Percentiles rank a stretch among this genome's conserved stretches.
Conservation (phyloP, 768 basidiomycete genomes). For the Aureoboletus auriporus region DNA sequence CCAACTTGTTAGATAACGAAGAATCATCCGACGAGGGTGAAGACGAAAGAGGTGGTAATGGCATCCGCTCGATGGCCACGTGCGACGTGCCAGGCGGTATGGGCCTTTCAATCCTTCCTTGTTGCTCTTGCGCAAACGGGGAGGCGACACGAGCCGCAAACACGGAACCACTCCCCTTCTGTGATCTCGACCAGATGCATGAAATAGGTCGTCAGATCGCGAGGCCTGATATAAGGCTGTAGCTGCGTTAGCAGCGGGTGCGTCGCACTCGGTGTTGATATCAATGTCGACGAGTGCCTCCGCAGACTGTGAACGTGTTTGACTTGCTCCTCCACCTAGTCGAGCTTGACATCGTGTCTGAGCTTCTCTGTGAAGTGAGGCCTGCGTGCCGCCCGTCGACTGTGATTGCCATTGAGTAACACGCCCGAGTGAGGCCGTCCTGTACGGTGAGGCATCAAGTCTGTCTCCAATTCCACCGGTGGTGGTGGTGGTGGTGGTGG, state of each 20-base stretch:
- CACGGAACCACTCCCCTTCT: slow-evolving; percentile 75
- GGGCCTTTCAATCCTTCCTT: slow-evolving; percentile 17
- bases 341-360: slow-evolving; percentile 34
- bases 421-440: slow-evolving; percentile 27
- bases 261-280: not conserved
- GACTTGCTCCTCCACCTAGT: slow-evolving; percentile 8
- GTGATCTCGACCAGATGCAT: slow-evolving; percentile 68
- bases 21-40: slow-evolving; percentile 15
- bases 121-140: slow-evolving; percentile 7
- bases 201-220: slow-evolving; percentile 63
- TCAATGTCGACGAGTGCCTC: slow-evolving; percentile 1
- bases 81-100: slow-evolving; percentile 31
- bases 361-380: slow-evolving; percentile 38
- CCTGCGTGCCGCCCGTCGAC: slow-evolving; percentile 26
- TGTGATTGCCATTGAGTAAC: slow-evolving; percentile 18
- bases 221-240: slow-evolving; percentile 58
- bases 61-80: slow-evolving; percentile 76
- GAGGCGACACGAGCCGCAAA: slow-evolving; percentile 38
- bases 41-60: slow-evolving; percentile 43
- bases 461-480: slow-evolving; percentile 23
- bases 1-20: slow-evolving; percentile 54
- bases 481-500: slow-evolving; percentile 29
- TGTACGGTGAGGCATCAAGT: slow-evolving; percentile 23
- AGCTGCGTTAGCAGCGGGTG: slow-evolving; percentile 41
- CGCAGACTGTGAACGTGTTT: not conserved